phyloP scores from a whole-genome alignment of 768 basidiomycete genomes.

The Tricholomella constricta region DNA sequence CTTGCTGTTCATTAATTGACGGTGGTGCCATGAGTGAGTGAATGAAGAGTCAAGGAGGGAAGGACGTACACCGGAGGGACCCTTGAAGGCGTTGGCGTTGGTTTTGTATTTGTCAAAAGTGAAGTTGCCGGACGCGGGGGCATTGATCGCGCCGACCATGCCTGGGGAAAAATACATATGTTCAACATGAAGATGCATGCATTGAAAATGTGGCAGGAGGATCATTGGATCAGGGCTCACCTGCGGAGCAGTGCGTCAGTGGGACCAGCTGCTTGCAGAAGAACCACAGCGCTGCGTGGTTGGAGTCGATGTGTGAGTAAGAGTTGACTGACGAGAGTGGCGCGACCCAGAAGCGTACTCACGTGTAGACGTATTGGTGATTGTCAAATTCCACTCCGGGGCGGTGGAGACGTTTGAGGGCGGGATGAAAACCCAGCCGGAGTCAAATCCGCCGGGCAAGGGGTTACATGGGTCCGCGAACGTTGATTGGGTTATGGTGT shows the following conservation, averaged over 20 bases:
- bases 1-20: constrained; percentile 43
- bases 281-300: constrained; percentile 62
- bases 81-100: constrained; percentile 31
- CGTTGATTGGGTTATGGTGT: constrained; percentile 53
- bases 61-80: constrained; percentile 34
- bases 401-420: constrained; percentile 19
- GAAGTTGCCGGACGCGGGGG: constrained; percentile 42
- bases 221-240: constrained; percentile 22
- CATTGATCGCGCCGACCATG: constrained; percentile 57
- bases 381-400: constrained; percentile 52
- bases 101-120: constrained; percentile 39
- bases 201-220: too few relatives aligned
- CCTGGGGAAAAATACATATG: constrained; percentile 21
- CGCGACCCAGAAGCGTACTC: too few relatives aligned
- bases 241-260: constrained; percentile 41
- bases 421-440: constrained; percentile 50
- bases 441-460: constrained; percentile 51
- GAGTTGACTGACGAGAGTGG: too few relatives aligned
- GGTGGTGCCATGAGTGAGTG: too few relatives aligned
- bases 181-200: background rate
- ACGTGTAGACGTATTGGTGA: constrained; percentile 50
- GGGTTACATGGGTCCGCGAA: constrained; percentile 49
- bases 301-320: too few relatives aligned
- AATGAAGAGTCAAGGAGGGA: too few relatives aligned
- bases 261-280: constrained; percentile 54